These are phyloP conservation scores for Botryotinia calthae DNA, from an alignment of 2,329 filamentous ascomycete genomes.

Conservation along the genomic window DNA sequence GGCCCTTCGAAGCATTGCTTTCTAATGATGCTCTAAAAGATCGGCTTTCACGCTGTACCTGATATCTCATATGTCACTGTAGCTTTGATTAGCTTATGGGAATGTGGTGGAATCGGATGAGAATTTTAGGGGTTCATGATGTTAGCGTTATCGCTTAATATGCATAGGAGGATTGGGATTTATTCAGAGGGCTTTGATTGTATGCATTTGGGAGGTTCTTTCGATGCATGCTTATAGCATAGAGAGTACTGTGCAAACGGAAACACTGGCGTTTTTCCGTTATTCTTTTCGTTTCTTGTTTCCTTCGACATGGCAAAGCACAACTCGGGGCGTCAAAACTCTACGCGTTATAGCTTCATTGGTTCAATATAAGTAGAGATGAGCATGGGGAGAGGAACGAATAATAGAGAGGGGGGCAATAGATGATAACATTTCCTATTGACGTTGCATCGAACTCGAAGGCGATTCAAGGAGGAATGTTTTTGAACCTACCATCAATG, in stretches of 20 bases:
- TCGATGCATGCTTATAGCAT: too few relatives aligned
- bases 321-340: neutral
- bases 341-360: neutral
- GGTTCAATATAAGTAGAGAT: neutral
- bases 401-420: neutral
- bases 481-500: neutral
- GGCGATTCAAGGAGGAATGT: neutral
- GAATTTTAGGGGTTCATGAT: neutral
- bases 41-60: too few relatives aligned
- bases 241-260: neutral
- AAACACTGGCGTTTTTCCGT: neutral
- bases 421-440: neutral
- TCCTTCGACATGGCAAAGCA: neutral
- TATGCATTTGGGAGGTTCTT: neutral
- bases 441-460: neutral
- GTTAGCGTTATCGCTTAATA: neutral
- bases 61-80: neutral
- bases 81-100: neutral
- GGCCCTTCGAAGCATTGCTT: neutral
- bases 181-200: neutral
- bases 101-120: neutral
- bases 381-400: neutral
- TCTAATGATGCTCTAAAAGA: too few relatives aligned
- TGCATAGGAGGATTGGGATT: neutral
- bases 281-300: neutral